A percentile compares a stretch with the other conserved stretches of the same genome.
phyloP scores from a whole-genome alignment of 2,329 filamentous ascomycete genomes.

The Chrysoporthe puriensis region DNA sequence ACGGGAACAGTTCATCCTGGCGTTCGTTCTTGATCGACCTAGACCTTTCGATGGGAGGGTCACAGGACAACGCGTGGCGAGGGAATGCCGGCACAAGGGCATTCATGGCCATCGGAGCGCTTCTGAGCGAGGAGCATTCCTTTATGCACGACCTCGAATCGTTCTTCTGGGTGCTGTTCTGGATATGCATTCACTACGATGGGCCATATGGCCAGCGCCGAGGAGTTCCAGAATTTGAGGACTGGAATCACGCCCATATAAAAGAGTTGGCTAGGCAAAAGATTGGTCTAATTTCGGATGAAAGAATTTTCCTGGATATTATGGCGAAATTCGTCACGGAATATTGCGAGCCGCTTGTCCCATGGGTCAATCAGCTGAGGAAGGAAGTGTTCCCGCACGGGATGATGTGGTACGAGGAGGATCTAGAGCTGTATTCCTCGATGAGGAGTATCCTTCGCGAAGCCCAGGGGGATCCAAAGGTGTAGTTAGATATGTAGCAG shows the following conservation, averaged over 20 bases:
- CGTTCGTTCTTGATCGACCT: slow-evolving; percentile 39
- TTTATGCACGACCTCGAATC: slow-evolving; percentile 52
- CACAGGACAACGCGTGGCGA: slow-evolving; percentile 38
- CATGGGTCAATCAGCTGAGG: neutral
- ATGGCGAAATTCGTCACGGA: neutral
- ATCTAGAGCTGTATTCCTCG: neutral
- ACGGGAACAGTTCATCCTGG: neutral
- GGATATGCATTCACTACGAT: slow-evolving; percentile 48
- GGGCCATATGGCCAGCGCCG: slow-evolving; percentile 6
- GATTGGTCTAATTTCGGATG: neutral
- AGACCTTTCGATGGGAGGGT: slow-evolving; percentile 41
- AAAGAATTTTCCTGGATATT: neutral
- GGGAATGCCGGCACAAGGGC: slow-evolving; percentile 49
- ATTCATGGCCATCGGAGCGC: slow-evolving; percentile 51
- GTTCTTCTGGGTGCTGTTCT: slow-evolving; percentile 53
- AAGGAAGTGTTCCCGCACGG: neutral
- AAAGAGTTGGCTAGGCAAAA: neutral
- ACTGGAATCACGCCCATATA: slow-evolving; percentile 32
- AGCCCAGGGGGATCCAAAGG: too few species aligned
- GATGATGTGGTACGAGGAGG: neutral
- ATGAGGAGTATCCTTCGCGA: neutral
- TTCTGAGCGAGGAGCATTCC: slow-evolving; percentile 46
- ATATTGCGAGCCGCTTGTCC: neutral
- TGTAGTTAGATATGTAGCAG: too few species aligned
- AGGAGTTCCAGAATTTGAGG: slow-evolving; percentile 33